Conservation (phyloP, 768 basidiomycete genomes). For the Mycena haematopus region DNA sequence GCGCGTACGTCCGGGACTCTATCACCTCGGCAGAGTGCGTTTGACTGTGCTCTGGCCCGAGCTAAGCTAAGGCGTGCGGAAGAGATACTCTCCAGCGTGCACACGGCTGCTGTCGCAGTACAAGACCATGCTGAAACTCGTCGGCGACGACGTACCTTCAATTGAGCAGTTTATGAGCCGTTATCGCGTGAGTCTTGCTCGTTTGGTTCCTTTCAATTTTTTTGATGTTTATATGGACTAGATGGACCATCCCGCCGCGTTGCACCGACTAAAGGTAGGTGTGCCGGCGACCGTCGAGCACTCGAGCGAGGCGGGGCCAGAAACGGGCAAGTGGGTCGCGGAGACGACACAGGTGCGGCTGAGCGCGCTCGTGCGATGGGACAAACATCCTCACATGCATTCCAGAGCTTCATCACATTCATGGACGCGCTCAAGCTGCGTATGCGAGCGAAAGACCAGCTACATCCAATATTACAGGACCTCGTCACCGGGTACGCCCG, state of each 20-base stretch:
- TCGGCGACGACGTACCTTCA: slow-evolving; percentile 83
- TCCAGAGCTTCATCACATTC: slow-evolving; percentile 94
- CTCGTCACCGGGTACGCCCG: slow-evolving; percentile 94
- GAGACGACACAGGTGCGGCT: slow-evolving; percentile 90
- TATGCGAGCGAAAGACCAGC: slow-evolving; percentile 94
- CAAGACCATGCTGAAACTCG: slow-evolving; percentile 96
- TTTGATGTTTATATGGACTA: slow-evolving; percentile 35
- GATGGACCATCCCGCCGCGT: slow-evolving; percentile 94
- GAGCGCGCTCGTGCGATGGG: not conserved
- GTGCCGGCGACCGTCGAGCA: slow-evolving; percentile 98
- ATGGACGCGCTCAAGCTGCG: slow-evolving; percentile 96
- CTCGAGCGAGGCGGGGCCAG: slow-evolving; percentile 88
- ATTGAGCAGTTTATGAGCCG: slow-evolving; percentile 92
- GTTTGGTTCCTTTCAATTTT: not conserved
- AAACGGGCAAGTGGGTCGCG: slow-evolving; percentile 96
- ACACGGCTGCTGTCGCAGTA: slow-evolving; percentile 94
- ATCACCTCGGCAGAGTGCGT: slow-evolving; percentile 91
- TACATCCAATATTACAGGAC: slow-evolving; percentile 93
- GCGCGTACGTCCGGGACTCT: slow-evolving; percentile 93
- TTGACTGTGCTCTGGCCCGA: slow-evolving; percentile 1
- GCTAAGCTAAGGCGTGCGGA: slow-evolving; percentile 44
- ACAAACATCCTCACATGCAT: not conserved
- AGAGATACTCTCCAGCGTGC: slow-evolving; percentile 97
- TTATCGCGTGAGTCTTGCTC: slow-evolving; percentile 62
- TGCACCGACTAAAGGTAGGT: slow-evolving; percentile 89